phyloP scores from a whole-genome alignment of 148 eudicot genomes.

The Silene conica region DNA sequence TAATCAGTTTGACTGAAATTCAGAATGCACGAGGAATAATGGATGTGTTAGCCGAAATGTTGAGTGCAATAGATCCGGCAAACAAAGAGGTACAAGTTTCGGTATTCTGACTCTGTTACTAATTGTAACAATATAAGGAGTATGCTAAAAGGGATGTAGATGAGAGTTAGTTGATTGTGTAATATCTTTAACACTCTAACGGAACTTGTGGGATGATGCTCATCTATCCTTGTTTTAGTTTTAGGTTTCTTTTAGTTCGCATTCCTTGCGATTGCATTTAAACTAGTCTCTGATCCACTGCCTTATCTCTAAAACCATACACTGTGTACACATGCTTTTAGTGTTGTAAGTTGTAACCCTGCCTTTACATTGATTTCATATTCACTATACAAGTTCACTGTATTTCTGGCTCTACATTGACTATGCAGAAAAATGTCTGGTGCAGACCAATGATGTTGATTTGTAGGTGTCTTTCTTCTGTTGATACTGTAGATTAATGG shows the following conservation, averaged over 20 bases:
- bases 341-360: too few species aligned
- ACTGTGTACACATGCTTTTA: background rate
- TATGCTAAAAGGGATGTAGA: background rate
- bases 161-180: background rate
- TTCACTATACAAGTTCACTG: too few species aligned
- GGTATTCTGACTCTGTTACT: background rate
- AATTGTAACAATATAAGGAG: background rate
- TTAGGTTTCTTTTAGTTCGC: background rate
- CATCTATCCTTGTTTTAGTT: background rate
- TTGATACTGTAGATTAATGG: background rate
- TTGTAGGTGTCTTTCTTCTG: background rate
- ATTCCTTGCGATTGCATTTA: background rate
- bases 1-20: slow-evolving; percentile 67
- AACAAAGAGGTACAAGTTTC: slow-evolving; percentile 70
- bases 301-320: background rate
- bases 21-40: slow-evolving; percentile 85
- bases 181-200: background rate
- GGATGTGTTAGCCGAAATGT: slow-evolving; percentile 91
- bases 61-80: slow-evolving; percentile 76
- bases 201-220: background rate
- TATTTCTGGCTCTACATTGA: too few species aligned
- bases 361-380: too few species aligned
- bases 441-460: background rate
- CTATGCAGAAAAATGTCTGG: background rate
- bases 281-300: background rate